Percentiles rank a stretch among this genome's conserved stretches.
Conservation (phyloP, 1,284 basidiomycete genomes). For the Farysia itapuensis region DNA sequence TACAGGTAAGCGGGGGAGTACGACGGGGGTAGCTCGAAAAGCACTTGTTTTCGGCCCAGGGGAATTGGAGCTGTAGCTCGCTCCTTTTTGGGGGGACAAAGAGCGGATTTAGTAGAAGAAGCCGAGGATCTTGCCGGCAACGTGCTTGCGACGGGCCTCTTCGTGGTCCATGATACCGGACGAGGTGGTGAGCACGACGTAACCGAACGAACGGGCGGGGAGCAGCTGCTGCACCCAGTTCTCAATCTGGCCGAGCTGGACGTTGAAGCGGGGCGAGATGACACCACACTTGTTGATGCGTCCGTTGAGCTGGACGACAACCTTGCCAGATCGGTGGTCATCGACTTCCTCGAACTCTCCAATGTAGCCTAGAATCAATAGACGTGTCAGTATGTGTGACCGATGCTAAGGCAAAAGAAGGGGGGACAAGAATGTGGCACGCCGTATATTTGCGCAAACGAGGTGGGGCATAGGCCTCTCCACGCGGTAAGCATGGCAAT, state of each 20-base stretch:
- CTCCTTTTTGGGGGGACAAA: too few species aligned
- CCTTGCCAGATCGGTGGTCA: conserved; percentile 98
- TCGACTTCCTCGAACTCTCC: conserved; percentile 99
- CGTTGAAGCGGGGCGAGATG: conserved; percentile 97
- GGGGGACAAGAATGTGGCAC: conserved; percentile 27
- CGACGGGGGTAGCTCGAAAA: too few species aligned
- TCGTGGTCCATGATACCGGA: conserved; percentile 99
- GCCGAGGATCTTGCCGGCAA: conserved; percentile 74
- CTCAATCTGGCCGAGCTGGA: conserved; percentile 89
- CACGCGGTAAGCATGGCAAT: conserved; percentile 45
- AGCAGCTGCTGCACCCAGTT: conserved; percentile 67
- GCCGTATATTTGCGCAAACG: conserved; percentile 40
- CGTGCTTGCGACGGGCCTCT: conserved; percentile 97
- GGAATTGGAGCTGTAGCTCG: too few species aligned
- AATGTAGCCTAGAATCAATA: conserved; percentile 73
- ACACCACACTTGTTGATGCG: conserved; percentile 96
- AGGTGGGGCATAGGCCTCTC: conserved; percentile 10
- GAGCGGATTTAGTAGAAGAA: conserved; percentile 61
- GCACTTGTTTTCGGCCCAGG: too few species aligned
- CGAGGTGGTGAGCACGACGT: conserved; percentile 95
- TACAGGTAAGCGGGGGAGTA: too few species aligned
- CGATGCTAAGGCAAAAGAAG: neutral
- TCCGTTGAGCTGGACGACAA: conserved; percentile 97
- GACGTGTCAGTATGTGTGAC: neutral
- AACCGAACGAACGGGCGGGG: conserved; percentile 82